Percentiles rank a stretch among this genome's conserved stretches.
These are phyloP conservation scores for Debaryomyces udenii DNA, from an alignment of 1,139 yeast genomes.

Conservation along the genomic window DNA sequence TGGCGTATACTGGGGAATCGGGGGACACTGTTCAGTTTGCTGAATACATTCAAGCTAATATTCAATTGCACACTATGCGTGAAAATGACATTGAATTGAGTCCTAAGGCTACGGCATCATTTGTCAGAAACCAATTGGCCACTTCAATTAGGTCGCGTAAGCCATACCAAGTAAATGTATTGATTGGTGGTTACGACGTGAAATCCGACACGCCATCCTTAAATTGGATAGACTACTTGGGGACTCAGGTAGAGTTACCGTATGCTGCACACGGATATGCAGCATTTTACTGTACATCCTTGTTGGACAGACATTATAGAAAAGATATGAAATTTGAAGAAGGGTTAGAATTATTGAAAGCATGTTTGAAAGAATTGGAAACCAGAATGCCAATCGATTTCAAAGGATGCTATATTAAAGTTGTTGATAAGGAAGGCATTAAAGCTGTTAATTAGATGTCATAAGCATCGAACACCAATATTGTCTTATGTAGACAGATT, in stretches of 20 bases:
- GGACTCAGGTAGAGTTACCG: slow-evolving; percentile 88
- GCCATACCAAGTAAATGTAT: slow-evolving; percentile 91
- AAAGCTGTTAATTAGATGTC: slow-evolving; percentile 26
- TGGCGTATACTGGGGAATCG: slow-evolving; percentile 94
- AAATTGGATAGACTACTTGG: slow-evolving; percentile 92
- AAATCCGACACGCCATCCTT: slow-evolving; percentile 66
- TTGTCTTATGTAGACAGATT: no score
- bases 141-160: slow-evolving; percentile 82
- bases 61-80: slow-evolving; percentile 85
- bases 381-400: slow-evolving; percentile 94
- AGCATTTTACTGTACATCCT: slow-evolving; percentile 86
- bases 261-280: slow-evolving; percentile 98
- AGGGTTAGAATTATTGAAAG: slow-evolving; percentile 72
- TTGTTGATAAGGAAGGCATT: slow-evolving; percentile 75
- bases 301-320: slow-evolving; percentile 88
- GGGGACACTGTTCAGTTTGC: slow-evolving; percentile 99
- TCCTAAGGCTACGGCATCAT: slow-evolving; percentile 85
- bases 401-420: slow-evolving; percentile 83
- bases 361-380: slow-evolving; percentile 78
- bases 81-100: slow-evolving; percentile 77
- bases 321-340: slow-evolving; percentile 76
- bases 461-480: neutral
- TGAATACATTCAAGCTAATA: slow-evolving; percentile 89
- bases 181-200: slow-evolving; percentile 82
- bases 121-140: slow-evolving; percentile 87